These are phyloP conservation scores for Talaromyces atroroseus DNA, from an alignment of 2,329 filamentous ascomycete species.

Conservation along the genomic window DNA sequence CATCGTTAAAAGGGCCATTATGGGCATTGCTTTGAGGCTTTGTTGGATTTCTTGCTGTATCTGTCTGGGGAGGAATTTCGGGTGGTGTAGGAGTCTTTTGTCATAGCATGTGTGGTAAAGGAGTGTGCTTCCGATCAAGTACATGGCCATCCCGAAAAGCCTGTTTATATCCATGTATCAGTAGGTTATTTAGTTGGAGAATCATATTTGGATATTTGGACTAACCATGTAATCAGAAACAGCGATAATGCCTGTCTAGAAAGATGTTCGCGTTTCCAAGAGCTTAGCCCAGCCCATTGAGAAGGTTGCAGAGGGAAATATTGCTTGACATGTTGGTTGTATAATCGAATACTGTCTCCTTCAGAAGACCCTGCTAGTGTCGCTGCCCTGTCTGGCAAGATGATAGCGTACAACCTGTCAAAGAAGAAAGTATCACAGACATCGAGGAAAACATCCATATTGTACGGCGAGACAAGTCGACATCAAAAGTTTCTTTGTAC, in stretches of 20 bases:
- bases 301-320: constrained; percentile 25
- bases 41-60: constrained; percentile 71
- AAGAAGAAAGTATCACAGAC: constrained; percentile 19
- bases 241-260: constrained; percentile 24
- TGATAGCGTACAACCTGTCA: constrained; percentile 18
- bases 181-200: background rate
- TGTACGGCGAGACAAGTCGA: background rate
- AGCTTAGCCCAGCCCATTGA: constrained; percentile 22
- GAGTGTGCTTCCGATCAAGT: constrained; percentile 28
- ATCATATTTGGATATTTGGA: background rate
- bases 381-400: constrained; percentile 9
- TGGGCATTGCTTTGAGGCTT: constrained; percentile 62
- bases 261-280: constrained; percentile 27
- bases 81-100: constrained; percentile 71
- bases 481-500: background rate
- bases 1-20: constrained; percentile 68
- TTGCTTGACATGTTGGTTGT: constrained; percentile 24
- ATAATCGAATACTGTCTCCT: background rate
- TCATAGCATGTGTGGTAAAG: constrained; percentile 80
- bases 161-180: constrained; percentile 15
- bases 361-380: background rate
- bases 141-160: constrained; percentile 10
- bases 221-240: constrained; percentile 27
- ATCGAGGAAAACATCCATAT: constrained; percentile 20
- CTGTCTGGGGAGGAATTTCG: constrained; percentile 82